phyloP scores from a whole-genome alignment of 108 stramenopile species.

The Chaetoceros muelleri region DNA sequence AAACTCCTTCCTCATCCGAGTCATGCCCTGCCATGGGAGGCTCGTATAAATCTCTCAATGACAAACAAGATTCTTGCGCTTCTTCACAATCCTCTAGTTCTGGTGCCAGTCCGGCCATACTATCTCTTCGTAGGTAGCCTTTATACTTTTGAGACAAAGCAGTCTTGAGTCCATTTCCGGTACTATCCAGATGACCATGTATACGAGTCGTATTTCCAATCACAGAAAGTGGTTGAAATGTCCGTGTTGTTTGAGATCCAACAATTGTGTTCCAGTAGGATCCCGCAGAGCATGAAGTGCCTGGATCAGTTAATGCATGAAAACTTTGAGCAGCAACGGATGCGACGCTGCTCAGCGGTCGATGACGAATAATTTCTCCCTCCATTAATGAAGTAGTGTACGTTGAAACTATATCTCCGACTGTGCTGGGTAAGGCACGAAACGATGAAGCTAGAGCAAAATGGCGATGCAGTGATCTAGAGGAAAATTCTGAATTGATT shows the following conservation, averaged over 20 bases:
- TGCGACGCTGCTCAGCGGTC: slow-evolving; percentile 50
- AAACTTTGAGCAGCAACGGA: slow-evolving; percentile 42
- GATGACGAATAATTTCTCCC: slow-evolving; percentile 57
- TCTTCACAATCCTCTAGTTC: slow-evolving; percentile 71
- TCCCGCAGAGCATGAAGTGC: slow-evolving; percentile 26
- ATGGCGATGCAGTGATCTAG: slow-evolving; percentile 52
- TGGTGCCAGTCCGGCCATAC: slow-evolving; percentile 49
- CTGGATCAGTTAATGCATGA: slow-evolving; percentile 28
- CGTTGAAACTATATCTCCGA: not conserved
- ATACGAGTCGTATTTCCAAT: slow-evolving; percentile 58
- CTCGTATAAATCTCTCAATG: slow-evolving; percentile 56
- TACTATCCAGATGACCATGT: slow-evolving; percentile 27
- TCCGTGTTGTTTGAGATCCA: not conserved
- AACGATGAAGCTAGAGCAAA: slow-evolving; percentile 56
- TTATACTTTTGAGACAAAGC: slow-evolving; percentile 30
- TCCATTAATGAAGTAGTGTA: slow-evolving; percentile 39
- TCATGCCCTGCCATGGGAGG: slow-evolving; percentile 50
- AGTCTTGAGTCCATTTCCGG: slow-evolving; percentile 33
- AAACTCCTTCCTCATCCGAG: slow-evolving; percentile 17
- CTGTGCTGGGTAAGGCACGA: slow-evolving; percentile 19
- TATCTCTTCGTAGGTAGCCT: slow-evolving; percentile 54
- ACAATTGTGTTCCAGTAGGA: slow-evolving; percentile 45
- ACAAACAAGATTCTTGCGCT: slow-evolving; percentile 42
- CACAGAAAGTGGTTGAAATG: slow-evolving; percentile 30
- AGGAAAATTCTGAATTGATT: slow-evolving; percentile 4